Evolutionary conservation across 306 rosid species (phyloP), one percentile per base, ranked within the genome.

Genomic region (Trifolium dubium): DNA sequence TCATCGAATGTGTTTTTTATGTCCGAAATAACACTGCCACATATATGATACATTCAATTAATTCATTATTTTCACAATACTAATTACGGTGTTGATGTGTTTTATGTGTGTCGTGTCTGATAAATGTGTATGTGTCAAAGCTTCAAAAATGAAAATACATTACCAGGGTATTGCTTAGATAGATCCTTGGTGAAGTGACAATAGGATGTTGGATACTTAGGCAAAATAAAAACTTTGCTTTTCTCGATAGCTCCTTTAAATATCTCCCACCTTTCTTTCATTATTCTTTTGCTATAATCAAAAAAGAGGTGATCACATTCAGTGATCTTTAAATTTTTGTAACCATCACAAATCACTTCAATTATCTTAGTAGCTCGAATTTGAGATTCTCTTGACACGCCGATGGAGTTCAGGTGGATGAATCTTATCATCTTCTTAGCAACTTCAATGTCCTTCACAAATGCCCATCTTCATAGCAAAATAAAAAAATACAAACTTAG

Each of bases 361-460:
- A 93, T 80, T 40, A 91, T 83, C 87, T 83, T 91, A 6, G 96
- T 81, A 31, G 72, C 96, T 83, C 97, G 82, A 29, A 49, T 40
- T 68, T 91, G 98, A 2, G 98, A 89, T 72, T 91, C 98, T 71
- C 82, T 91, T 11, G 98, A 84, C 47, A 91, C 96, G 0, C 98
- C 98, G 47, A 91, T 81, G 18, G 97, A 83, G 78, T 81, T 85
- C 73, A 87, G 63, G 55, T 83, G 88, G 7, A 89, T 72, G 61
- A 79, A 93, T 23, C 19, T 55, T 0, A 87, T 73, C 96, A 93
- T 91, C 85, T 84, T 91, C 37, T 54, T 80, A 0, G 96, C 97
- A 35, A 89, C 73, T 62, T 85, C 93, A 63, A 73, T 77, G 81
- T 87, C 97, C 80, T 88, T 93, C 40, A 91, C 92, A 18, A 93